phyloP scores from a whole-genome alignment of 2,329 filamentous ascomycete genomes.

The Talaromyces sp. region DNA sequence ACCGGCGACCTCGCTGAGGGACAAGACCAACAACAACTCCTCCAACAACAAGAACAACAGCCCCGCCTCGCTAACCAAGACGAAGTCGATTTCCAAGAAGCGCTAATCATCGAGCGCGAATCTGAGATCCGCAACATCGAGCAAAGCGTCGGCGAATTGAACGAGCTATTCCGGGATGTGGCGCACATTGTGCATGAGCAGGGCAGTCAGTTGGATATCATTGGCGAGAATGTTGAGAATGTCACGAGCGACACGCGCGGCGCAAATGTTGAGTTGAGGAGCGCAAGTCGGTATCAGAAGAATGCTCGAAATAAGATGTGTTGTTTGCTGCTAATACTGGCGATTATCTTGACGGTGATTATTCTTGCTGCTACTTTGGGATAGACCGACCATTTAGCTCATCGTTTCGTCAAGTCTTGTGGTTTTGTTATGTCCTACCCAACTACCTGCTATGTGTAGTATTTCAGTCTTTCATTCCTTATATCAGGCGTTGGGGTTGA shows the following conservation, averaged over 20 bases:
- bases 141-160: constrained; percentile 90
- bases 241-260: constrained; percentile 77
- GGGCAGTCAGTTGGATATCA: constrained; percentile 81
- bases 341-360: constrained; percentile 84
- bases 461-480: background rate
- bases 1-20: constrained; percentile 31
- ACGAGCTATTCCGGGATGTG: constrained; percentile 96
- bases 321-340: constrained; percentile 82
- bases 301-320: constrained; percentile 92
- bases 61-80: constrained; percentile 81
- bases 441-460: background rate
- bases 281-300: constrained; percentile 89
- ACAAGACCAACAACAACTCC: constrained; percentile 14
- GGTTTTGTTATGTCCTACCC: background rate
- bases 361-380: constrained; percentile 80
- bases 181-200: constrained; percentile 95
- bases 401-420: background rate
- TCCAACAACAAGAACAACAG: constrained; percentile 66
- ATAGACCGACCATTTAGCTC: constrained; percentile 36
- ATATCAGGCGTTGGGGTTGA: constrained; percentile 4
- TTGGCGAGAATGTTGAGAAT: constrained; percentile 82
- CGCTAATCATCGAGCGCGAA: constrained; percentile 92
- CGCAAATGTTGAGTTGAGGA: constrained; percentile 79
- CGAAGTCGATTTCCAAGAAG: constrained; percentile 97
- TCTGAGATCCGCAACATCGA: constrained; percentile 97